These are phyloP conservation scores for Aspergillus sp. DNA, from an alignment of 2,329 filamentous ascomycete genomes.

Conservation along the genomic window DNA sequence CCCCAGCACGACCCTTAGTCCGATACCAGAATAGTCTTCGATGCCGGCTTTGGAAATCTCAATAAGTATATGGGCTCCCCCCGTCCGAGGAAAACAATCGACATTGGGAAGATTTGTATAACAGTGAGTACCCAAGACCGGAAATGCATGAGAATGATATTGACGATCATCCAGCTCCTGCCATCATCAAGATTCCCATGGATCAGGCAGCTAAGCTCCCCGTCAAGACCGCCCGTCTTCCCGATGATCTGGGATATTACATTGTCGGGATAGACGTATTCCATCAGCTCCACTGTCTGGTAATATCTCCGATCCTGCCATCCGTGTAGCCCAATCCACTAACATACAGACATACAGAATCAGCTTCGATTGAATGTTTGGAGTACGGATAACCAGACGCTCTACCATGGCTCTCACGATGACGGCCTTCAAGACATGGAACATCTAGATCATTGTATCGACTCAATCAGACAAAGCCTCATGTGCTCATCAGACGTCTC, in stretches of 20 bases:
- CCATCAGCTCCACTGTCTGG: conserved; percentile 25
- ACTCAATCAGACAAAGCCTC: conserved; percentile 16
- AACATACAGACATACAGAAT: background rate
- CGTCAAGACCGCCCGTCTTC: conserved; percentile 15
- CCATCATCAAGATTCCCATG: conserved; percentile 7
- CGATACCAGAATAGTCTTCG: conserved; percentile 11
- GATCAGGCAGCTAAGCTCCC: conserved; percentile 6
- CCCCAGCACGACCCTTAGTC: conserved; percentile 10
- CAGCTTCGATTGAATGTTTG: background rate
- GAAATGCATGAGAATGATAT: background rate
- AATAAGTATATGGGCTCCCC: conserved; percentile 10
- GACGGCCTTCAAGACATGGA: conserved; percentile 3
- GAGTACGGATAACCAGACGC: background rate
- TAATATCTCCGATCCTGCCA: conserved; percentile 2
- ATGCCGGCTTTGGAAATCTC: background rate
- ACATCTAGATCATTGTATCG: conserved; percentile 17
- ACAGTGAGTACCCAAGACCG: background rate
- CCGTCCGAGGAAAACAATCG: conserved; percentile 7
- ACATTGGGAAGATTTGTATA: conserved; percentile 14
- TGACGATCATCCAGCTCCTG: background rate
- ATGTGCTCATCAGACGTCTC: conserved; percentile 17
- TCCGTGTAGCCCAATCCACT: background rate
- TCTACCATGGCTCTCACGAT: background rate
- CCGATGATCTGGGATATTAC: conserved; percentile 9
- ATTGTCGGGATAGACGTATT: conserved; percentile 13